Evolutionary conservation across 306 rosid genomes (phyloP), one percentile per base, ranked within the genome.

Genomic region (Corylus heterophylla): DNA sequence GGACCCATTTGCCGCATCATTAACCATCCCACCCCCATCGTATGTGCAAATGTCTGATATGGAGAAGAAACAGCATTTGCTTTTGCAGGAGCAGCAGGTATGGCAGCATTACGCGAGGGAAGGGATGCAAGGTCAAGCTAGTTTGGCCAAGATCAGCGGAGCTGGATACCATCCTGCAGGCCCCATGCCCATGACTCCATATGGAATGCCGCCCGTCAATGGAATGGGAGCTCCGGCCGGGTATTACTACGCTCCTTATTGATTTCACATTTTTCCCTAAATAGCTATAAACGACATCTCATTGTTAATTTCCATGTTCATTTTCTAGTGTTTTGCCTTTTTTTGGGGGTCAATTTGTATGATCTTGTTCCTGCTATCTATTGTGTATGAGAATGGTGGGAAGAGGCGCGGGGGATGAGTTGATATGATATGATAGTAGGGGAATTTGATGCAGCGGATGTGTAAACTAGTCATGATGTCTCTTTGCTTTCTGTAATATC

Each of bases 41-140:
- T 95, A 93, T 81, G 99, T 95, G 81, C 99, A 95, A 81, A 93
- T 95, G 99, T 89, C 94, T 0, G 99, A 95, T 74, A 89, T 95
- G 94, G 98, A 95, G 90, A 95, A 95, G 89, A 95, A 95, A 74
- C 99, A 95, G 78, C 87, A 86, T 1, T 77, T 93, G 27, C 90
- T 95, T 2, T 85, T 78, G 80, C 97, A 95, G 70, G 99, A 95
- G 81, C 99, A 95, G 89, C 88, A 81, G 29, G 20, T 90, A 61
- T 95, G 99, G 99, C 91, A 90, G 77, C 99, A 93, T 31, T 95
- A 95, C 76, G 88, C 94, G 27, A 91, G 80, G 79, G 92, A 88
- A 6, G 99, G 99, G 61, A 95, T 95, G 99, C 99, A 91, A 76
- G 99, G 99, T 63, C 99, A 90, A 86, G 20, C 91, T 81, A 93